phyloP scores from a whole-genome alignment of 495 filamentous ascomycete genomes.

The Symbiotaphrina buchneri region DNA sequence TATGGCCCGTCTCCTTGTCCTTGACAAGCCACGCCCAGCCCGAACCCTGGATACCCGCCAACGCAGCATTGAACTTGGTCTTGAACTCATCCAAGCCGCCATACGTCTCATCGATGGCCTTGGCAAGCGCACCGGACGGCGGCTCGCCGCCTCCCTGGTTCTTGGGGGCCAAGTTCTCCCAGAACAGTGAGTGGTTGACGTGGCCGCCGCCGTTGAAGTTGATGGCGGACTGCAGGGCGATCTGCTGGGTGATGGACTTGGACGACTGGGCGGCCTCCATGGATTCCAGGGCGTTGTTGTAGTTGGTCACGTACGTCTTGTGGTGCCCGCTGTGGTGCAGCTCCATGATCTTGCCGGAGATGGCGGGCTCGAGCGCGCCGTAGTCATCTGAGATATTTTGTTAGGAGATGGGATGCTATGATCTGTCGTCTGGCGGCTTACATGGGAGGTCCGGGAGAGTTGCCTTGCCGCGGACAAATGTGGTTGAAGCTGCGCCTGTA shows the following conservation, averaged over 20 bases:
- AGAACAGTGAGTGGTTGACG: slow-evolving; percentile 83
- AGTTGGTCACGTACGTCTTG: slow-evolving; percentile 54
- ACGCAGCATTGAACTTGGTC: slow-evolving; percentile 50
- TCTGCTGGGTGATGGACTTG: slow-evolving; percentile 41
- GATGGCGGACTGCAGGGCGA: slow-evolving; percentile 64
- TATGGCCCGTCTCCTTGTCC: slow-evolving; percentile 51
- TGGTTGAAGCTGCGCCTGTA: slow-evolving; percentile 23
- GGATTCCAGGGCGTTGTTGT: slow-evolving; percentile 40
- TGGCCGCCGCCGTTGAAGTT: slow-evolving; percentile 96
- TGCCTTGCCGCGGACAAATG: slow-evolving; percentile 67
- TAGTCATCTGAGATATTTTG: slow-evolving; percentile 15
- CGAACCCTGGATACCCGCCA: slow-evolving; percentile 79
- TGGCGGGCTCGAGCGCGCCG: slow-evolving; percentile 71
- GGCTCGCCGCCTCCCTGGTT: slow-evolving; percentile 53
- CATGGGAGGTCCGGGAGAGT: slow-evolving; percentile 88
- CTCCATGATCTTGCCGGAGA: slow-evolving; percentile 98
- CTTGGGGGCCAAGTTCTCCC: slow-evolving; percentile 75
- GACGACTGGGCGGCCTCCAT: slow-evolving; percentile 32
- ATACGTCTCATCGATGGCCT: slow-evolving; percentile 57
- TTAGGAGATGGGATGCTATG: slow-evolving; percentile 1
- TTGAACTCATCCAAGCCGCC: slow-evolving; percentile 53
- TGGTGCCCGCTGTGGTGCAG: slow-evolving; percentile 64
- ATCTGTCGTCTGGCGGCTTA: slow-evolving; percentile 19
- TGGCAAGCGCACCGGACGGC: slow-evolving; percentile 36
- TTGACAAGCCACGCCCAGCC: slow-evolving; percentile 92